A percentile compares a stretch with the other conserved stretches of the same genome.
These are phyloP conservation scores for Lepidium africanum DNA, from an alignment of 345 rosid species.

Conservation along the genomic window DNA sequence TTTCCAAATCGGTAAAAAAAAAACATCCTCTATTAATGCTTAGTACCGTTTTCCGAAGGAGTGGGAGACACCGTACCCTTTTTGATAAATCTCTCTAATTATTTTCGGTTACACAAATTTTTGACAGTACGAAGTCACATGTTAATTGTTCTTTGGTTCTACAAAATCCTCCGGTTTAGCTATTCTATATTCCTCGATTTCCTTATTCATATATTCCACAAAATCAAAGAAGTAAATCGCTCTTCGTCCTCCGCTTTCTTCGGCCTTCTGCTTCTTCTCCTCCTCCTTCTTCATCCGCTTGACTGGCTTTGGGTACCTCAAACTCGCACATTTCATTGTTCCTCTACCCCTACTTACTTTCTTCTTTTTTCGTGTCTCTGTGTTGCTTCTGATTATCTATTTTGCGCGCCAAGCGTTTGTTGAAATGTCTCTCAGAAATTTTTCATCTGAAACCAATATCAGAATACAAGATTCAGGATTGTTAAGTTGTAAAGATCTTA, in stretches of 20 bases:
- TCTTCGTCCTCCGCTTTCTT: not conserved
- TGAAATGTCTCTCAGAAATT: not conserved
- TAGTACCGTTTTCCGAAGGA: too few relatives aligned
- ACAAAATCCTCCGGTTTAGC: too few relatives aligned
- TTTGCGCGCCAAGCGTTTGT: not conserved
- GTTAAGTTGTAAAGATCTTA: not conserved
- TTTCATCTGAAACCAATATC: not conserved
- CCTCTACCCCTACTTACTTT: not conserved
- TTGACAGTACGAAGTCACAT: too few relatives aligned
- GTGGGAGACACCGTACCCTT: too few relatives aligned
- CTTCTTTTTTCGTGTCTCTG: not conserved
- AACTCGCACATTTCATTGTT: not conserved
- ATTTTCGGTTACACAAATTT: too few relatives aligned
- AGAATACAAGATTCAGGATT: not conserved
- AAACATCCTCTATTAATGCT: too few relatives aligned
- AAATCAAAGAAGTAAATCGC: not conserved
- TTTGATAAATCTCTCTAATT: too few relatives aligned
- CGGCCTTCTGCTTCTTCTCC: not conserved
- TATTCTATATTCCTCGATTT: too few relatives aligned
- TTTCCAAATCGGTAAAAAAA: too few relatives aligned
- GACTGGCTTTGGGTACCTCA: constrained; percentile 13
- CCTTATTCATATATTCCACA: not conserved
- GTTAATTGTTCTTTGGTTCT: too few relatives aligned
- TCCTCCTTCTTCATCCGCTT: constrained; percentile 14
- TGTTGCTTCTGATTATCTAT: not conserved